Percentiles rank a stretch among this genome's conserved stretches.
phyloP scores from a whole-genome alignment of 306 rosid species.

The Trichosanthes cucumerina region DNA sequence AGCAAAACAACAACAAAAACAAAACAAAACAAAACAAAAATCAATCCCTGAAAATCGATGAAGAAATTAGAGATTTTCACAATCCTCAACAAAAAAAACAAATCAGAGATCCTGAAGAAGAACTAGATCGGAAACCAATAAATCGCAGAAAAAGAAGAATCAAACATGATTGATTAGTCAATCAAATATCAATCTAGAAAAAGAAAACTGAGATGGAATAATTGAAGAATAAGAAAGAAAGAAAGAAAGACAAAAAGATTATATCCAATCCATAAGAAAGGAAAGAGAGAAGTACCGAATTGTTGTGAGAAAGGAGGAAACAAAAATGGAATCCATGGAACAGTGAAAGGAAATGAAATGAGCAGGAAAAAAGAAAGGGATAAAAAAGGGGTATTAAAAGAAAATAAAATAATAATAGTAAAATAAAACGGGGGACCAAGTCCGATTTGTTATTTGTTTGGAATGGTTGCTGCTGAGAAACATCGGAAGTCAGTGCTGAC shows the following conservation, averaged over 20 bases:
- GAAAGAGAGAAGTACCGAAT: not conserved
- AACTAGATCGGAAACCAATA: not conserved
- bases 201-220: not conserved
- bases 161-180: not conserved
- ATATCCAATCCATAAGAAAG: not conserved
- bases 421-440: not conserved
- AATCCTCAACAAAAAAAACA: not conserved
- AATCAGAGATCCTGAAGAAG: not conserved
- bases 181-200: slow-evolving; percentile 5
- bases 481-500: slow-evolving; percentile 76
- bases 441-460: slow-evolving; percentile 35
- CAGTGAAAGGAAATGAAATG: not conserved
- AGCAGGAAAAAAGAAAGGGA: not conserved
- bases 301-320: not conserved
- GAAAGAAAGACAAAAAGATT: not conserved
- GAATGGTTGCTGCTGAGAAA: slow-evolving; percentile 65
- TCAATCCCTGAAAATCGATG: not conserved
- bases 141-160: not conserved
- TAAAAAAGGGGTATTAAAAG: not conserved
- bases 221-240: not conserved
- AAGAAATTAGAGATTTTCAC: not conserved
- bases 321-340: slow-evolving; percentile 9
- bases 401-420: not conserved
- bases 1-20: not conserved
- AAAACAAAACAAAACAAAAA: not conserved